Evolutionary conservation across 164 flowering plant genomes (phyloP).

Genomic region (Stephania japonica): DNA sequence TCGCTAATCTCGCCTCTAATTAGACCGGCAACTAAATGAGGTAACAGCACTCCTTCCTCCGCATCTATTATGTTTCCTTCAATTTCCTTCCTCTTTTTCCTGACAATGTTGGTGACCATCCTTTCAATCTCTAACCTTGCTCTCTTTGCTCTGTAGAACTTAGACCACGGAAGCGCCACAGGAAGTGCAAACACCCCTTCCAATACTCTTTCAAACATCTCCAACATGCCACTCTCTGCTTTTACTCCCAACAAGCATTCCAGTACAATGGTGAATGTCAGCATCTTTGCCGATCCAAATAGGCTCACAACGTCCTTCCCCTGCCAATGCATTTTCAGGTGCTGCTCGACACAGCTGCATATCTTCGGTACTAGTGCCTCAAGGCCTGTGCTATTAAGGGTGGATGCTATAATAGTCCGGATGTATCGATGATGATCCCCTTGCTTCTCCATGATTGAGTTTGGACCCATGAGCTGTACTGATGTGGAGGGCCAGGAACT

Average conservation of each 20-base stretch:
- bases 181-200: conserved; percentile 61
- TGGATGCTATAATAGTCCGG: conserved; percentile 41
- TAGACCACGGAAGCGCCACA: conserved; percentile 43
- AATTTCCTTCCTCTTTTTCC: conserved; percentile 37
- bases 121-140: conserved; percentile 50
- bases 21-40: conserved; percentile 35
- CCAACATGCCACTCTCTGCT: conserved; percentile 37
- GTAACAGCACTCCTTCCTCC: conserved; percentile 31
- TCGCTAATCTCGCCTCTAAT: conserved; percentile 56
- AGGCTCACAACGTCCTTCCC: conserved; percentile 33
- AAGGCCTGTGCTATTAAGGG: conserved; percentile 31
- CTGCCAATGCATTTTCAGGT: conserved; percentile 39
- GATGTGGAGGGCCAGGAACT: conserved; percentile 76
- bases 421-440: conserved; percentile 51
- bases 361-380: conserved; percentile 49
- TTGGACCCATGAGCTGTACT: conserved; percentile 65
- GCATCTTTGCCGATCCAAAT: conserved; percentile 34
- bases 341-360: conserved; percentile 27
- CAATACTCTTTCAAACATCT: conserved; percentile 49
- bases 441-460: conserved; percentile 63
- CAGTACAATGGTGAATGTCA: conserved; percentile 47
- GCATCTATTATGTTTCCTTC: conserved; percentile 15
- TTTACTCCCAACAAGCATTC: conserved; percentile 60
- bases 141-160: conserved; percentile 54
- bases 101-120: conserved; percentile 31